Evolutionary conservation across 179 eudicot genomes (phyloP).

Genomic region (Heliamphora pulchella): DNA sequence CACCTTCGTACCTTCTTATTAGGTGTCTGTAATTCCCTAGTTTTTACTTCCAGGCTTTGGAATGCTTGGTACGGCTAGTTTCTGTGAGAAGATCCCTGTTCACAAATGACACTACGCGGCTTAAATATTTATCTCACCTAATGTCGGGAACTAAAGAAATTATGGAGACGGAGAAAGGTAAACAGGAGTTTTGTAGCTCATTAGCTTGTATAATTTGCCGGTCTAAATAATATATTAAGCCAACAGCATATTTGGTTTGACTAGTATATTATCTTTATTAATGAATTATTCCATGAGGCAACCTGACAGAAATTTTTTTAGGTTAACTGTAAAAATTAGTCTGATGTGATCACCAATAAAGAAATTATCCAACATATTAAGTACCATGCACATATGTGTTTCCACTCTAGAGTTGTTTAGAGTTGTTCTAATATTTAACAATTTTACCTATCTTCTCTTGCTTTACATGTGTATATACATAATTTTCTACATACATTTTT

Average conservation of each 20-base stretch:
- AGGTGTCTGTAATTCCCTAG: not conserved
- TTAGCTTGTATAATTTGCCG: not conserved
- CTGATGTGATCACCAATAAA: not conserved
- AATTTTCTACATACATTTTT: not conserved
- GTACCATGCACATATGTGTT: not conserved
- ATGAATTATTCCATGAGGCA: not conserved
- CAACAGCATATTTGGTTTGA: not conserved
- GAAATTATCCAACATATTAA: not conserved
- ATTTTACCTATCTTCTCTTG: not conserved
- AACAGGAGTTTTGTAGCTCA: not conserved
- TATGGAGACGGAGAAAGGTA: constrained; percentile 85
- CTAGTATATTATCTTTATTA: not conserved
- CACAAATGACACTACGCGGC: constrained; percentile 62
- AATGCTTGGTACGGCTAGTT: constrained; percentile 92
- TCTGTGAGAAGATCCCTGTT: constrained; percentile 91
- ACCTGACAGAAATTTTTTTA: not conserved
- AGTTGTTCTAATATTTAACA: not conserved
- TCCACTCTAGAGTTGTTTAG: not conserved
- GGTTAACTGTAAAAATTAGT: not conserved
- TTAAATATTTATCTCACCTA: constrained; percentile 78
- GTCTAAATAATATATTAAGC: not conserved
- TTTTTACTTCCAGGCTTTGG: constrained; percentile 57
- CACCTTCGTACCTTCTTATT: not conserved
- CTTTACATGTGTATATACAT: not conserved
- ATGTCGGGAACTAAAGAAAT: constrained; percentile 93